Conservation (phyloP, 2,329 filamentous ascomycete species). For the Trichoderma guizhouense region DNA sequence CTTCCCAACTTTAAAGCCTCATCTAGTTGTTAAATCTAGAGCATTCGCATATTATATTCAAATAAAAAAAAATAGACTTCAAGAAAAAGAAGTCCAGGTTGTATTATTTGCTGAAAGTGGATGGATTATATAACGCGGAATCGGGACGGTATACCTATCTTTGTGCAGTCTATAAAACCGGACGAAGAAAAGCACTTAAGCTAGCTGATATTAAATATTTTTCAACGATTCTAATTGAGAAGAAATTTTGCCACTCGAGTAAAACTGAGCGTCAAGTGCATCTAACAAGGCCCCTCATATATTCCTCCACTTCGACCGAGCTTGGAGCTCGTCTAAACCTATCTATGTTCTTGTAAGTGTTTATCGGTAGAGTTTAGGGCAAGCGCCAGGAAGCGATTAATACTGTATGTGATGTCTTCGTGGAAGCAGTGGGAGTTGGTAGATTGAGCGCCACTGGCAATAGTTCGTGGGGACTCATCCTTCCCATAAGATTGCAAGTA, state of each 20-base stretch:
- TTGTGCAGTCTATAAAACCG: too few species aligned
- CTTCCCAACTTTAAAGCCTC: too few species aligned
- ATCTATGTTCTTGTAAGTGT: background rate
- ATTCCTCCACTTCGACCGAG: background rate
- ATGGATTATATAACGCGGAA: too few species aligned
- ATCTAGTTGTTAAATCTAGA: too few species aligned
- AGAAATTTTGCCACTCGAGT: background rate
- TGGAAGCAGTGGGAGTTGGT: background rate
- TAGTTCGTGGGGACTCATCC: background rate
- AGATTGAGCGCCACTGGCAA: background rate
- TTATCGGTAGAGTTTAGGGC: rapidly evolving
- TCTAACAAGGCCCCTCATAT: background rate
- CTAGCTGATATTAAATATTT: too few species aligned
- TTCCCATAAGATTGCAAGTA: background rate
- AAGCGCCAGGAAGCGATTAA: background rate
- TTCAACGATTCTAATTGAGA: too few species aligned
- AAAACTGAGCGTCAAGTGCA: background rate
- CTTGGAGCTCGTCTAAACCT: background rate
- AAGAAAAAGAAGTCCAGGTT: too few species aligned
- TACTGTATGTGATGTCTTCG: background rate
- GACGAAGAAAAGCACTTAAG: too few species aligned
- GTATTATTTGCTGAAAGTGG: too few species aligned
- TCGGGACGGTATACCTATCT: too few species aligned
- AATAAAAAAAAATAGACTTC: too few species aligned
- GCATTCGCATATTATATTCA: too few species aligned